A percentile compares a stretch with the other conserved stretches of the same genome.
Conservation (phyloP, 2,329 filamentous ascomycete genomes). For the Cercospora canescens region DNA sequence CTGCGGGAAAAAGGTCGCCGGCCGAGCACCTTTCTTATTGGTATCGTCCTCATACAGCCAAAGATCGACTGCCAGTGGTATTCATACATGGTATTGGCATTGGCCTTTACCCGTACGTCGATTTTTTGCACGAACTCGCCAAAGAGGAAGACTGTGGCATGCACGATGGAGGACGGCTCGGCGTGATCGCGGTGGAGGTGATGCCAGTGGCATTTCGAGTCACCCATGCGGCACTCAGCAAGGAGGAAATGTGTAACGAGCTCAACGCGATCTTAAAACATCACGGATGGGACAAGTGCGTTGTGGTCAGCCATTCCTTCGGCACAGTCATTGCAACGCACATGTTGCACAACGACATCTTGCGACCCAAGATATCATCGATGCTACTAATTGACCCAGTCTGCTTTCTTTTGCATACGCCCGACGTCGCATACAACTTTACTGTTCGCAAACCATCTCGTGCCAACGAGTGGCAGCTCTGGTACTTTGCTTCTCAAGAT, state of each 20-base stretch:
- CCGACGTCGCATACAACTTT: constrained; percentile 72
- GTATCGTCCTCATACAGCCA: constrained; percentile 61
- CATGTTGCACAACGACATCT: constrained; percentile 52
- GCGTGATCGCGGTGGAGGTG: constrained; percentile 65
- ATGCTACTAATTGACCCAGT: constrained; percentile 63
- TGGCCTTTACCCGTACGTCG: constrained; percentile 52
- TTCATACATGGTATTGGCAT: constrained; percentile 72
- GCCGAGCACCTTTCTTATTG: constrained; percentile 59
- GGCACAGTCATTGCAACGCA: constrained; percentile 64
- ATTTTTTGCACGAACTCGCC: constrained; percentile 37
- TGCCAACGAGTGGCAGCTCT: constrained; percentile 69
- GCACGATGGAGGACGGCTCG: constrained; percentile 45
- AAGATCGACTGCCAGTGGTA: constrained; percentile 58
- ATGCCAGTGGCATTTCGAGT: constrained; percentile 65
- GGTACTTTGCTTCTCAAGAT: constrained; percentile 70
- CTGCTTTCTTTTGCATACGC: constrained; percentile 66
- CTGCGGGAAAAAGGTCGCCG: constrained; percentile 50
- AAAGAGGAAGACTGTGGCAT: constrained; percentile 8
- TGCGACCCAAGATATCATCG: constrained; percentile 50
- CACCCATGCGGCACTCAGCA: constrained; percentile 53
- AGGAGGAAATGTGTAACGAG: constrained; percentile 57
- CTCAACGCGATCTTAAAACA: constrained; percentile 57
- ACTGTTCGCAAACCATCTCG: constrained; percentile 46
- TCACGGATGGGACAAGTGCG: constrained; percentile 60
- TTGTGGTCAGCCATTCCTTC: constrained; percentile 62